These are phyloP conservation scores for Biscogniauxia mediterranea DNA, from an alignment of 2,329 filamentous ascomycete genomes.

Conservation along the genomic window DNA sequence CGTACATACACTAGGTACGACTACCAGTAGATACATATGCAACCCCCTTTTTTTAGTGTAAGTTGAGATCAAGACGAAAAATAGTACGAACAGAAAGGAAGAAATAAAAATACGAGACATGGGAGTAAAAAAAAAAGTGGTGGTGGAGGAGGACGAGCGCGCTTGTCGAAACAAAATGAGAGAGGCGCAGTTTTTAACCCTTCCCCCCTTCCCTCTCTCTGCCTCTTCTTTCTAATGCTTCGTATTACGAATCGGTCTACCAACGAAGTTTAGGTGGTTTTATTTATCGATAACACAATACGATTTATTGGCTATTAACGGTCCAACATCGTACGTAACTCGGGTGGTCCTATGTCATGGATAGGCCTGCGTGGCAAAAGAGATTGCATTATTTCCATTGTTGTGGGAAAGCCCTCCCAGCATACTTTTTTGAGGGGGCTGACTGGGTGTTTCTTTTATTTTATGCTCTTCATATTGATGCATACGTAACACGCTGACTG, in stretches of 20 bases:
- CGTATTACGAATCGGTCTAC: slow-evolving; percentile 13
- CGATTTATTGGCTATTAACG: slow-evolving; percentile 12
- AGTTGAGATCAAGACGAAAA: not conserved
- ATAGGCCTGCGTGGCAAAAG: not conserved
- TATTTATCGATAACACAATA: slow-evolving; percentile 4
- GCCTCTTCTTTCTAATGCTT: not conserved
- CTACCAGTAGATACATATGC: too few species aligned
- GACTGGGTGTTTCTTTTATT: not conserved
- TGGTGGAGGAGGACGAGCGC: slow-evolving; percentile 4
- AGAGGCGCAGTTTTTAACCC: slow-evolving; percentile 15
- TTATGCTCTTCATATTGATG: not conserved
- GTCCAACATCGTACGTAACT: slow-evolving; percentile 5
- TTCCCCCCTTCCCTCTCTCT: not conserved
- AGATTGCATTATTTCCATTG: not conserved
- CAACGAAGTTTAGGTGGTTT: slow-evolving; percentile 6
- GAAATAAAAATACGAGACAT: not conserved
- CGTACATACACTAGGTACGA: too few species aligned
- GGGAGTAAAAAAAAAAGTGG: not conserved
- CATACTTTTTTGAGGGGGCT: too few species aligned
- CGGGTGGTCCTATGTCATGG: not conserved
- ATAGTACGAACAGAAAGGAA: not conserved
- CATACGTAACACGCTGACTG: too few species aligned
- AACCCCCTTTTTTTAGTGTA: not conserved
- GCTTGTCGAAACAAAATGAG: slow-evolving; percentile 16
- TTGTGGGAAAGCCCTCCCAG: not conserved